Base-by-base conservation (phyloP, 805 yeast species). In the Kurtzmaniella cleridarum region DNA sequence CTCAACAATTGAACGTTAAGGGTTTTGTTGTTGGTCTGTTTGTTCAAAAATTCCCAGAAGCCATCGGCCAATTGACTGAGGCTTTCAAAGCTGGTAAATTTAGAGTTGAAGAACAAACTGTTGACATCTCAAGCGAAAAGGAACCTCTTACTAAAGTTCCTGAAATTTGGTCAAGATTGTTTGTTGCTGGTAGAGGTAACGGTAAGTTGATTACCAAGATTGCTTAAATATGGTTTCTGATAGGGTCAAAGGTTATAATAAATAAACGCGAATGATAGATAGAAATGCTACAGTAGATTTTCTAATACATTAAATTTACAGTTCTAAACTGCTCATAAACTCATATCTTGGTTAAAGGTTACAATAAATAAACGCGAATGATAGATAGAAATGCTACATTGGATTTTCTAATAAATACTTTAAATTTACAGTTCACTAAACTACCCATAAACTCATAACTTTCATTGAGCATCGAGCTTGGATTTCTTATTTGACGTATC, bases 201-300 rank as follows among this genome's bases (percentile, higher is more conserved):
- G 84, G 83, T 41, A 78, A 77, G 49, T 61, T 73, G 47, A 53
- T 77, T 33, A 71, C 81, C 34, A 64, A 69, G 47, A 53, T 76
- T 29, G 54, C 58, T 29, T 50, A 58, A 32, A 13, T 15, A 8
- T 20, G 24, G 24, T n/a, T n/a, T n/a, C n/a, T n/a, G n/a, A n/a
- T n/a, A n/a, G n/a, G n/a, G n/a, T n/a, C n/a, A n/a, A n/a, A n/a
- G n/a, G n/a, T n/a, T n/a, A n/a, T n/a, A n/a, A n/a, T n/a, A n/a
- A n/a, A n/a, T n/a, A n/a, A n/a, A n/a, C n/a, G n/a, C n/a, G n/a
- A n/a, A n/a, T n/a, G n/a, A n/a, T n/a, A n/a, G n/a, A n/a, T n/a
- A n/a, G n/a, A n/a, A n/a, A n/a, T n/a, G n/a, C n/a, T n/a, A n/a
- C n/a, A n/a, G n/a, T n/a, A n/a, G n/a, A n/a, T n/a, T n/a, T n/a